Percentiles rank a stretch among this genome's conserved stretches.
Evolutionary conservation across 2,329 filamentous ascomycete species (phyloP).

Genomic region (Polytolypa hystricis): DNA sequence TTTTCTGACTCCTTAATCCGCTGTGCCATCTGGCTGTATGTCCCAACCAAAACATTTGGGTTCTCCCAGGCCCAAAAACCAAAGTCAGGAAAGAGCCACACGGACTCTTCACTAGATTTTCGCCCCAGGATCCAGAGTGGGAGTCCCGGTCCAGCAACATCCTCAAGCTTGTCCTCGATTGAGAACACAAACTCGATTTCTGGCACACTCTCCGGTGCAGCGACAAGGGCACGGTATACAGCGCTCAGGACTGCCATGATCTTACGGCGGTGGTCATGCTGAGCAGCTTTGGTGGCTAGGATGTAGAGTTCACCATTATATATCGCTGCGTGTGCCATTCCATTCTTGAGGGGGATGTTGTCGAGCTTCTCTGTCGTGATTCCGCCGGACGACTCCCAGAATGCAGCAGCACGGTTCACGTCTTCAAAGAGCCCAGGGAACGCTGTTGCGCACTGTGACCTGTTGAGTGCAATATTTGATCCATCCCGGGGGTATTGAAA

Average conservation of each 20-base stretch:
- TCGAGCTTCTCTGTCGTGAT: slow-evolving; percentile 20
- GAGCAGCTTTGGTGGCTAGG: slow-evolving; percentile 18
- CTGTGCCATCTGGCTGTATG: slow-evolving; percentile 27
- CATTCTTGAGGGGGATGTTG: slow-evolving; percentile 17
- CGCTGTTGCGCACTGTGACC: slow-evolving; percentile 20
- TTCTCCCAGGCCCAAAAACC: slow-evolving; percentile 42
- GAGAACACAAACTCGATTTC: slow-evolving; percentile 40
- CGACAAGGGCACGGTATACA: slow-evolving; percentile 38
- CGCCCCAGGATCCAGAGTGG: slow-evolving; percentile 35
- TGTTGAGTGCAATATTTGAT: slow-evolving; percentile 19
- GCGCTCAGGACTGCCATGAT: slow-evolving; percentile 34
- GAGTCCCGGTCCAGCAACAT: slow-evolving; percentile 24
- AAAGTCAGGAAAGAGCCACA: slow-evolving; percentile 43
- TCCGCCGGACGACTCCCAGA: slow-evolving; percentile 19
- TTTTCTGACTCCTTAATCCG: slow-evolving; percentile 16
- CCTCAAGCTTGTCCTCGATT: slow-evolving; percentile 32
- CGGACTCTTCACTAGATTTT: slow-evolving; percentile 27
- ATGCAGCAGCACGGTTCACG: slow-evolving; percentile 18
- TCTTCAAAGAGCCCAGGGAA: slow-evolving; percentile 30
- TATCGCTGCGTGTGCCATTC: slow-evolving; percentile 27
- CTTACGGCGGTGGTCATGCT: slow-evolving; percentile 27
- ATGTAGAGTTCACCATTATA: slow-evolving; percentile 24
- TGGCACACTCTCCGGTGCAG: slow-evolving; percentile 25
- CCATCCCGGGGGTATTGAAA: slow-evolving; percentile 24
- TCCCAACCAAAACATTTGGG: slow-evolving; percentile 22